These are phyloP conservation scores for Aspergillus ostianus DNA, from an alignment of 495 filamentous ascomycete species.

Conservation along the genomic window DNA sequence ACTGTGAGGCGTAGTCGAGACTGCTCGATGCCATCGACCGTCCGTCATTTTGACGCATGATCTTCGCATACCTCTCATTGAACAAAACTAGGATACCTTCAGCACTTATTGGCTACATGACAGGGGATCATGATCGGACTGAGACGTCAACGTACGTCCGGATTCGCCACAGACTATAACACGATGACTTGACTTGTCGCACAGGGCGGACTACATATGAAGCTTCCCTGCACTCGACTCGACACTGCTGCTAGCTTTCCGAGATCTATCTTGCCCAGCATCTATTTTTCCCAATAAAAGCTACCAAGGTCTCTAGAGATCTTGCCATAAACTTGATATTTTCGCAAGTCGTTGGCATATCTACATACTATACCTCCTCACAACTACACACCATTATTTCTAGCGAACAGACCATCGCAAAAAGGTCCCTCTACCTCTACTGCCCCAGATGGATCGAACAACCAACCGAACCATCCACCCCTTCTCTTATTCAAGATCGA, in stretches of 20 bases:
- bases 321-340: background rate
- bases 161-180: slow-evolving; percentile 3
- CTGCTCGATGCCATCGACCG: background rate
- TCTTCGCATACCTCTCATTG: background rate
- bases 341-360: background rate
- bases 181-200: background rate
- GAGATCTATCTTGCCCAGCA: background rate
- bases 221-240: background rate
- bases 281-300: background rate
- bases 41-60: background rate
- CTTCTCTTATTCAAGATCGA: background rate
- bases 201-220: background rate
- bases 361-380: background rate
- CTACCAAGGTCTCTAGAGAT: background rate
- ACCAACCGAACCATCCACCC: background rate
- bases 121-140: background rate
- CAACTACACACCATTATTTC: too few relatives aligned
- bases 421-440: background rate
- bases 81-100: background rate
- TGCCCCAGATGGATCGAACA: background rate
- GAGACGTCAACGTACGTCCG: background rate
- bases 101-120: background rate
- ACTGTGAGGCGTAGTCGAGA: background rate
- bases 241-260: background rate
- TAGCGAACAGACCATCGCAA: background rate